Base-by-base conservation (phyloP, 2,329 filamentous ascomycete genomes). In the Aureobasidium sp. region DNA sequence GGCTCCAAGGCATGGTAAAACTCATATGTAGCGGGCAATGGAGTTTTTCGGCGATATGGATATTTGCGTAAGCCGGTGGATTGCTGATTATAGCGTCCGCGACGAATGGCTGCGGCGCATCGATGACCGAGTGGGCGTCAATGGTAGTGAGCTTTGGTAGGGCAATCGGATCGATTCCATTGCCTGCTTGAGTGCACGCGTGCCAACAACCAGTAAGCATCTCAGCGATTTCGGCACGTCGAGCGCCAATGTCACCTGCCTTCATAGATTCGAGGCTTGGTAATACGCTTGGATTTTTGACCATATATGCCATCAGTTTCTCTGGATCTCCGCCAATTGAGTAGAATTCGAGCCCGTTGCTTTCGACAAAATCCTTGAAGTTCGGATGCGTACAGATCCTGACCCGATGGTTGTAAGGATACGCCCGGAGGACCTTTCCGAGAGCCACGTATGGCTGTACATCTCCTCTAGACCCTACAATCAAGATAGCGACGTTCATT, bases 221-320 rank as follows among this genome's bases (percentile, higher is more conserved):
- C 64, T 90, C 83, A 63, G 86, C 84, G 65, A 95, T 91, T 17
- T 88, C 89, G 65, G 83, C 85, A 29, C 90, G 82, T 34, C 89
- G 81, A 73, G 87, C 88, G 44, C 83, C 87, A 55, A 95, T 84
- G 70, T 94, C 90, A 10, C 90, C 90, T 66, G 82, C 88, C 64
- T 85, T 86, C 53, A 95, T 75, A 0, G 88, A 86, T 53, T 92
- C 87, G 63, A 93, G 84, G 1, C 88, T 88, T 1, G 91, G 91
- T 86, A 95, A 90, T 34, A 96, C 78, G 0, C 90, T 89, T 0
- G 91, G 90, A 67, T 94, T 89, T 74, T 92, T 92, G 50, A 94
- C 90, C 90, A 95, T 95, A 69, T 92, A 94, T 3, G 90, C 89
- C 79, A 81, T 81, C 44, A 81, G 72, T 64, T 78, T 74, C 13